Evolutionary conservation across 2,329 filamentous ascomycete species (phyloP), one percentile per base, ranked within the genome.

Genomic region (Fusarium illudens): DNA sequence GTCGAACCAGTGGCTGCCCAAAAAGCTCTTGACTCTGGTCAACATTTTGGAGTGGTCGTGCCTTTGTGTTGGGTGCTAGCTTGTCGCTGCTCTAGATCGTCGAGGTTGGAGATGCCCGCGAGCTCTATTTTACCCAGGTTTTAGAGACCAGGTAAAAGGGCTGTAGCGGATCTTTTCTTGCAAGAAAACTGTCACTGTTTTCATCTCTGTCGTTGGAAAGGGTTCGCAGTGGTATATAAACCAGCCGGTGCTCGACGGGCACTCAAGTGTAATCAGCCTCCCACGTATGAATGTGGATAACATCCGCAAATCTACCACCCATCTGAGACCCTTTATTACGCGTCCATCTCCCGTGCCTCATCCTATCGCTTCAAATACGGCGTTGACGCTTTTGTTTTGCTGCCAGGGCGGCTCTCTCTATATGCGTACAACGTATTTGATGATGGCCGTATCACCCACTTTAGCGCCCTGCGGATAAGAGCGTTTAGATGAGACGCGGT

Each of bases 1-100:
- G 9, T 70, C 63, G 1, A 71, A 70, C 37, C 54, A 68, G 20
- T 34, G 55, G 37, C 60, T 64, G 2, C 53, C 33, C 13, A 70
- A 70, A 15, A 70, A 64, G 29, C 33, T 12, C 17, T 32, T 48
- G 12, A 67, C 36, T n/a, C 37, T 42, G 39, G 48, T 54, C 67
- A 70, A 67, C 9, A 2, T 22, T 1, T n/a, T 32, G 30, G 13
- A 32, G 29, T 10, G 9, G 11, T 10, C 17, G 4, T 29, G 6
- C 13, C 13, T 33, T 22, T 17, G 15, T 4, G 33, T 50, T 22
- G 9, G 10, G 3, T 15, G 10, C 22, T 25, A 2, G 29, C 12
- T 32, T 49, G 17, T 33, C 12, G 17, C 9, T 15, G 19, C 9
- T 50, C 13, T 3, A 30, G n/a, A 32, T 3, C 13, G 48, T 27